Evolutionary conservation across 73 alveolate genomes (phyloP).

Genomic region (Diophrys appendiculata): DNA sequence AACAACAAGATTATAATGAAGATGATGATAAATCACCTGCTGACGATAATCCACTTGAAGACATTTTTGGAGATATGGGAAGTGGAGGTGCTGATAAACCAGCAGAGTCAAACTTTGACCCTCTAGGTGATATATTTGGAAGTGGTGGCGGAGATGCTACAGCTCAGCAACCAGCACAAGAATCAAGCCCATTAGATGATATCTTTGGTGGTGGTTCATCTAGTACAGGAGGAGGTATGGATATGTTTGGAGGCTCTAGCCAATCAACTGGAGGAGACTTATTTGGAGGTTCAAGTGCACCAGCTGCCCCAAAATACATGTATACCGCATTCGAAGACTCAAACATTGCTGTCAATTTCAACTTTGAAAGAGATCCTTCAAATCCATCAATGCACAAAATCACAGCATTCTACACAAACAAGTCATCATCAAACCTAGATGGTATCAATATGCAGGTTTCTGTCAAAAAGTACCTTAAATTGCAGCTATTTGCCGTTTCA

Average conservation of each 20-base stretch:
- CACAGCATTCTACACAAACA: constrained; percentile 40
- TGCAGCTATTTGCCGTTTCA: constrained; percentile 40
- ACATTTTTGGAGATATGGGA: constrained; percentile 6
- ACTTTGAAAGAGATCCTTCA: constrained; percentile 29
- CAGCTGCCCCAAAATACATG: not conserved
- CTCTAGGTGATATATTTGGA: constrained; percentile 16
- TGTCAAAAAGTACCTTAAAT: constrained; percentile 64
- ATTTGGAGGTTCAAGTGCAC: not conserved
- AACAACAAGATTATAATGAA: not conserved
- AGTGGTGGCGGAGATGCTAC: not conserved
- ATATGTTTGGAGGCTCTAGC: not conserved
- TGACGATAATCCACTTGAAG: constrained; percentile 23
- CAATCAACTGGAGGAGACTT: not conserved
- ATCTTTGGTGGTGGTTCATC: constrained; percentile 9
- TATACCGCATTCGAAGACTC: constrained; percentile 55
- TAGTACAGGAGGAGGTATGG: not conserved
- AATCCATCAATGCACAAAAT: constrained; percentile 26
- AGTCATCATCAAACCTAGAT: constrained; percentile 16
- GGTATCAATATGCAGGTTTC: constrained; percentile 60
- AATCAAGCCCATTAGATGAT: not conserved
- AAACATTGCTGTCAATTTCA: constrained; percentile 31
- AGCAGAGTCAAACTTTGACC: not conserved
- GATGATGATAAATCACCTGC: not conserved
- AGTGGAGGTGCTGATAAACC: not conserved
- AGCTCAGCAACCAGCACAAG: no score